Evolutionary conservation across 208 protist genomes (phyloP).

Genomic region (Herpetomonas samuelpessoai): DNA sequence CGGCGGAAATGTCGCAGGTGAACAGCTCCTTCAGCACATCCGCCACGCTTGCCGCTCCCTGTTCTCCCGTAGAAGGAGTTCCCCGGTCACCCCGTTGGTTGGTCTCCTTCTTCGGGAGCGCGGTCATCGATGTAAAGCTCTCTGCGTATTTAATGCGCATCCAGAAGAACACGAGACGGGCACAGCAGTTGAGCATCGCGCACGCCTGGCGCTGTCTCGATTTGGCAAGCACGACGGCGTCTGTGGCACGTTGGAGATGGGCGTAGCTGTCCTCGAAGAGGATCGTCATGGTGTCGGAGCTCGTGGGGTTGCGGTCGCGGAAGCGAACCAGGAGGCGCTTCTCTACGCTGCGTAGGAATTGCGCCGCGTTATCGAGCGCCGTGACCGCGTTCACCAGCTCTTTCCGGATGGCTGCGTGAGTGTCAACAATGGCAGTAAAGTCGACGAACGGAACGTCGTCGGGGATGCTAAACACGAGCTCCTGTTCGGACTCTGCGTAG

Average conservation of each 20-base stretch:
- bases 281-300: slow-evolving; percentile 57
- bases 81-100: too few relatives aligned
- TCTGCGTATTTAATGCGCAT: slow-evolving; percentile 37
- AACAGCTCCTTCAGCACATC: slow-evolving; percentile 58
- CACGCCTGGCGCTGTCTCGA: slow-evolving; percentile 39
- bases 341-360: slow-evolving; percentile 86
- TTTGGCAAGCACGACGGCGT: slow-evolving; percentile 36
- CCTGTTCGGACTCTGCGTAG: slow-evolving; percentile 25
- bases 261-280: slow-evolving; percentile 85
- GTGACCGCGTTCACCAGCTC: slow-evolving; percentile 46
- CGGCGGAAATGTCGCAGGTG: slow-evolving; percentile 47
- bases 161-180: slow-evolving; percentile 71
- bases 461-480: slow-evolving; percentile 44
- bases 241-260: slow-evolving; percentile 46
- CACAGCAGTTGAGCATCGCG: slow-evolving; percentile 74
- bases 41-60: slow-evolving; percentile 2
- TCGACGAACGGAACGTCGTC: slow-evolving; percentile 80
- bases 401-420: slow-evolving; percentile 62
- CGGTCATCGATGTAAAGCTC: not conserved
- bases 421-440: slow-evolving; percentile 78
- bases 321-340: slow-evolving; percentile 90
- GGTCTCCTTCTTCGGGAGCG: not conserved
- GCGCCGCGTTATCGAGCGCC: slow-evolving; percentile 40
- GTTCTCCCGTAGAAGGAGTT: too few relatives aligned
- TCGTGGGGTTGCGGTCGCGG: slow-evolving; percentile 85